These are phyloP conservation scores for Cyamopsis tetragonoloba DNA, from an alignment of 306 rosid species.

Conservation along the genomic window DNA sequence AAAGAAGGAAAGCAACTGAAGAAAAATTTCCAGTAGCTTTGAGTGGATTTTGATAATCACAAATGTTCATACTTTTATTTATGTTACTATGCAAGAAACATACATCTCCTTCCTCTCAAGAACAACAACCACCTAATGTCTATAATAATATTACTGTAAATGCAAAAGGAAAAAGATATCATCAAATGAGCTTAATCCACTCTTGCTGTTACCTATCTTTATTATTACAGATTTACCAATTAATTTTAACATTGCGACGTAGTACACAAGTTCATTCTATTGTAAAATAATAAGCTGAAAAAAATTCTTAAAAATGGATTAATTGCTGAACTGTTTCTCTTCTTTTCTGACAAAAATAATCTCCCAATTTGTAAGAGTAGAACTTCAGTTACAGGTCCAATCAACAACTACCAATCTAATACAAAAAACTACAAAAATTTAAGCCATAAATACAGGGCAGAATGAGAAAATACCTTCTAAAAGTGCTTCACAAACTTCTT, in stretches of 20 bases:
- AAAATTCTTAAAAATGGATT: background rate
- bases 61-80: background rate
- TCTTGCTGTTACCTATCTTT: background rate
- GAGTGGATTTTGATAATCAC: background rate
- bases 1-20: background rate
- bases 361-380: background rate
- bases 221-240: background rate
- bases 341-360: background rate
- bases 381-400: background rate
- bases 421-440: background rate
- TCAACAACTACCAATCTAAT: background rate
- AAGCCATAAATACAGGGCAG: background rate
- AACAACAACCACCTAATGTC: background rate
- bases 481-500: slow-evolving; percentile 88
- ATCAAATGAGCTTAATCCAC: background rate
- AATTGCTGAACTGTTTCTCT: background rate
- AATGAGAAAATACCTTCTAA: slow-evolving; percentile 58
- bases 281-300: background rate
- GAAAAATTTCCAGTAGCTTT: background rate
- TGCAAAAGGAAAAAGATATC: background rate
- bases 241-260: background rate
- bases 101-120: background rate
- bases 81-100: background rate
- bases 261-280: background rate
- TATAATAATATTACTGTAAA: background rate